Conservation (phyloP, 805 yeast genomes). For the Tetrapisispora namnaoensis region DNA sequence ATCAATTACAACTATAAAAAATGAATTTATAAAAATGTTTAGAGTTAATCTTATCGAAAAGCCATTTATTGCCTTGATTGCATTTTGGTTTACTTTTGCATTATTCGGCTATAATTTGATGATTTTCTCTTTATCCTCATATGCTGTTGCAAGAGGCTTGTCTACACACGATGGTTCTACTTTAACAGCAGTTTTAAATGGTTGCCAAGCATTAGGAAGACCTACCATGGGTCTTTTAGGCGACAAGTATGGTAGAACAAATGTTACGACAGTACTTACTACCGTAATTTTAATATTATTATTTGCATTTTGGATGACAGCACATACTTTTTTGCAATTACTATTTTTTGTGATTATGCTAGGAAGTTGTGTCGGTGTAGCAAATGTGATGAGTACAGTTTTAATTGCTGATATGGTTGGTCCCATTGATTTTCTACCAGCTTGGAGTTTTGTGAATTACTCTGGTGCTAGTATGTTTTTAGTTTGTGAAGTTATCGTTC, state of each 20-base stretch:
- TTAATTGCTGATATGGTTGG: constrained; percentile 35
- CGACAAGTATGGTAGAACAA: constrained; percentile 39
- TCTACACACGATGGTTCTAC: constrained; percentile 35
- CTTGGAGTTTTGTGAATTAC: constrained; percentile 31
- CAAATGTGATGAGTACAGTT: constrained; percentile 34
- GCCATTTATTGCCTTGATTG: constrained; percentile 28
- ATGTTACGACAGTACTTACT: constrained; percentile 33
- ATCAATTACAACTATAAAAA: constrained; percentile 20
- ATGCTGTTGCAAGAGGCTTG: constrained; percentile 40
- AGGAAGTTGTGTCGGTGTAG: constrained; percentile 40
- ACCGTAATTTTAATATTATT: constrained; percentile 30
- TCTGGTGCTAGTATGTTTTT: constrained; percentile 30
- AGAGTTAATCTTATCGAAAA: constrained; percentile 23
- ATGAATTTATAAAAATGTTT: constrained; percentile 14
- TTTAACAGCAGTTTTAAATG: constrained; percentile 37
- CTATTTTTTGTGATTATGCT: constrained; percentile 34
- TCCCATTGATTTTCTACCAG: constrained; percentile 31
- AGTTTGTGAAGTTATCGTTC: constrained; percentile 46
- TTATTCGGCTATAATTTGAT: constrained; percentile 35
- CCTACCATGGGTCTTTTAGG: constrained; percentile 38
- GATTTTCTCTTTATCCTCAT: constrained; percentile 39
- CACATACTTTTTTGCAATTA: constrained; percentile 33
- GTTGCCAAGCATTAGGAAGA: constrained; percentile 41
- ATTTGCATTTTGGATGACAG: constrained; percentile 42
- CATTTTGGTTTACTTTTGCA: constrained; percentile 31